Base-by-base conservation (phyloP, 306 rosid genomes). In the Biancaea sappan region DNA sequence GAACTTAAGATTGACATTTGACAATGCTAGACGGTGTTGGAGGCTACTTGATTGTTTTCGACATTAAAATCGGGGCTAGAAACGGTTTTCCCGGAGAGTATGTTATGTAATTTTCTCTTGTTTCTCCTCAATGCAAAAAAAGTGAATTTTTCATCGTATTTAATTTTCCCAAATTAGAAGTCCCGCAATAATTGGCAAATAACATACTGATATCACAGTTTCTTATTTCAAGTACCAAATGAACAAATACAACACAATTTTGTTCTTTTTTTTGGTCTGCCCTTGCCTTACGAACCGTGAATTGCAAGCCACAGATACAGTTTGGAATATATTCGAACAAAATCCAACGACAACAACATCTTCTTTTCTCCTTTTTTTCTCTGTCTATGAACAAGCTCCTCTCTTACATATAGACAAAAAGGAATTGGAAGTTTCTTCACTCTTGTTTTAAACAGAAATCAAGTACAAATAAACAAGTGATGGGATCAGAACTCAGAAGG, bases 181-280 rank as follows among this genome's bases (percentile, higher is more conserved):
- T n/a, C n/a, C n/a, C n/a, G n/a, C n/a, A n/a, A n/a, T n/a, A n/a
- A n/a, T n/a, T n/a, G n/a, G n/a, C n/a, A n/a, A n/a, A n/a, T n/a
- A n/a, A n/a, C n/a, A n/a, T n/a, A n/a, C n/a, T n/a, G n/a, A 66
- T 68, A 60, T 73, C 59, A 40, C 75, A 57, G 63, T 72, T 69
- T 72, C 41, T 79, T 82, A 73, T 82, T 84, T 18, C 57, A 81
- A 70, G 57, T 16, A 54, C 68, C 73, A 79, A 72, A 68, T 62
- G 41, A 75, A 16, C 26, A 60, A n/a, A 60, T 51, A 66, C 59
- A 80, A 61, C 31, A 79, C 28, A 22, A 1, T 12, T n/a, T n/a
- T n/a, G n/a, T 52, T 21, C 25, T 58, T 10, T 41, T 58, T 38
- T 19, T 77, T 26, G 48, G 72, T 48, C 74, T 76, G 72, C 58